Conservation (phyloP, 2,329 filamentous ascomycete genomes). For the Tolypocladium inflatum region DNA sequence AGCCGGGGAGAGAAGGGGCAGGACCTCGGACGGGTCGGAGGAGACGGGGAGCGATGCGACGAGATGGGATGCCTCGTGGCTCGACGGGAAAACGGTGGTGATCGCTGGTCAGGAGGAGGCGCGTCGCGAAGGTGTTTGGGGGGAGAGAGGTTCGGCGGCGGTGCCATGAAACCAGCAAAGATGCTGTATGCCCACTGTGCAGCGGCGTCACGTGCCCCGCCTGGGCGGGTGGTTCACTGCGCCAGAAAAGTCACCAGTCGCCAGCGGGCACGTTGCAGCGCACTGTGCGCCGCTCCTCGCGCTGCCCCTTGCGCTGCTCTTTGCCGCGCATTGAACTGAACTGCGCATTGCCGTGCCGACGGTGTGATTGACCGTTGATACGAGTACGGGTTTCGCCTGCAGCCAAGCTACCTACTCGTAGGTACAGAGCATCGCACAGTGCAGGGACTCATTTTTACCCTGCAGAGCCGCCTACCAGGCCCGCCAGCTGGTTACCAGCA, state of each 20-base stretch:
- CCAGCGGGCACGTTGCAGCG: background rate
- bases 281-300: background rate
- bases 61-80: background rate
- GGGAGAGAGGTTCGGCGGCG: background rate
- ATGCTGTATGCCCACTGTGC: background rate
- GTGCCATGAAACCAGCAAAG: background rate
- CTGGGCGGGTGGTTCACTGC: background rate
- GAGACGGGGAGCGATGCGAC: background rate
- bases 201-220: background rate
- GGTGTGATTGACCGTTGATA: background rate
- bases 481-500: background rate
- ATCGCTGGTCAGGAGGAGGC: background rate
- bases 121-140: slow-evolving; percentile 1
- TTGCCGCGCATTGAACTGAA: background rate
- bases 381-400: background rate
- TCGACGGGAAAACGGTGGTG: background rate
- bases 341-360: background rate
- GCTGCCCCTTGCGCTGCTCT: too few relatives aligned
- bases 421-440: background rate
- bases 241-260: background rate
- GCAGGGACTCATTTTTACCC: background rate
- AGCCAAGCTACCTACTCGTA: background rate
- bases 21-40: background rate
- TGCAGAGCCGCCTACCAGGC: background rate
- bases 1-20: background rate